These are phyloP conservation scores for Kwoniella dejecticola DNA, from an alignment of 768 basidiomycete genomes.

Conservation along the genomic window DNA sequence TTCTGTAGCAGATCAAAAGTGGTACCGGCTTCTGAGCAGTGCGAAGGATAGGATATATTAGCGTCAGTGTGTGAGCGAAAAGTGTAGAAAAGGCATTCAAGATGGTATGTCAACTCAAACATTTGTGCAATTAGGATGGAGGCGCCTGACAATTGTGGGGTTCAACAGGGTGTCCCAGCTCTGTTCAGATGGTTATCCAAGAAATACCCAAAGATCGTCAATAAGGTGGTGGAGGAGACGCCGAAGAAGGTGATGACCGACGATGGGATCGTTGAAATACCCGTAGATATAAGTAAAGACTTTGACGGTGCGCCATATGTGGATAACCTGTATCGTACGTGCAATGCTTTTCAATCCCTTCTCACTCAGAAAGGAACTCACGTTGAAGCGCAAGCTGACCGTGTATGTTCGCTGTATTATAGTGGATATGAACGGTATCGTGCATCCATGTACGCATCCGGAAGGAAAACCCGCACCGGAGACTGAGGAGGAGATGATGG, in stretches of 20 bases:
- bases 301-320: slow-evolving; percentile 64
- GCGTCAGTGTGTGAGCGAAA: no score
- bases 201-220: slow-evolving; percentile 92
- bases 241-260: slow-evolving; percentile 66
- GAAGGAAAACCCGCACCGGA: slow-evolving; percentile 96
- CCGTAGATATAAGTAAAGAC: slow-evolving; percentile 74
- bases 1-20: no score
- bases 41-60: no score
- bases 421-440: slow-evolving; percentile 99
- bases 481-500: slow-evolving; percentile 99
- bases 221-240: slow-evolving; percentile 76
- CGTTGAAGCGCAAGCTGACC: background rate
- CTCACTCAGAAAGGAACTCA: background rate
- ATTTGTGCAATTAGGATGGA: no score
- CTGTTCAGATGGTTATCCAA: slow-evolving; percentile 97
- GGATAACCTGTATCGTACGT: slow-evolving; percentile 78
- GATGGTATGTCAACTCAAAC: slow-evolving; percentile 14
- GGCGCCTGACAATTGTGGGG: background rate
- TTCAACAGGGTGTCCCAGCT: slow-evolving; percentile 90
- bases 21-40: no score
- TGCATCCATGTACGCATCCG: slow-evolving; percentile 98
- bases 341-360: background rate
- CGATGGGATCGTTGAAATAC: slow-evolving; percentile 67
- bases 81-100: background rate
- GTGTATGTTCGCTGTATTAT: no score